Percentiles rank a stretch among this genome's conserved stretches.
These are phyloP conservation scores for Cladosporium sp. DNA, from an alignment of 2,329 filamentous ascomycete species.

Conservation along the genomic window DNA sequence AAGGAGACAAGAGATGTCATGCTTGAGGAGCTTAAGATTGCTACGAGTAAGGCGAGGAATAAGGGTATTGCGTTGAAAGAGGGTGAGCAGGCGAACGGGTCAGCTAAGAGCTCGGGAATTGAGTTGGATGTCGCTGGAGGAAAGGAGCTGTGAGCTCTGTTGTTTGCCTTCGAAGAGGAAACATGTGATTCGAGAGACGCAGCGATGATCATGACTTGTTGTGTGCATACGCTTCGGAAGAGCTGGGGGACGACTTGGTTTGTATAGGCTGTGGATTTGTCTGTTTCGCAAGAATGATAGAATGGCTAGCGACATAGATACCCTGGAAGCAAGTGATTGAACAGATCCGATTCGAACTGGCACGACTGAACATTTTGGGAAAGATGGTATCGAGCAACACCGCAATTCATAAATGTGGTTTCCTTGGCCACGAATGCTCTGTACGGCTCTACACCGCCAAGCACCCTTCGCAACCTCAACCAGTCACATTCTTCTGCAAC, in stretches of 20 bases:
- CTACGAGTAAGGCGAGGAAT: conserved; percentile 38
- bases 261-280: neutral
- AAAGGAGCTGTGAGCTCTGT: conserved; percentile 6
- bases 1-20: conserved; percentile 70
- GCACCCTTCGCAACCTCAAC: neutral
- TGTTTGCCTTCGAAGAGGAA: neutral
- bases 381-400: neutral
- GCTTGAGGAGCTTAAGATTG: conserved; percentile 59
- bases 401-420: too few relatives aligned
- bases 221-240: conserved; percentile 1
- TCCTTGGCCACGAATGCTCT: too few relatives aligned
- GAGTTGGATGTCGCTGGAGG: conserved; percentile 21
- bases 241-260: neutral
- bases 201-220: neutral
- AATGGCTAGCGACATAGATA: conserved; percentile 14
- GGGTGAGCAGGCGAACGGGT: conserved; percentile 20
- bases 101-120: conserved; percentile 25
- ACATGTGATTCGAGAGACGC: neutral
- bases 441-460: too few relatives aligned
- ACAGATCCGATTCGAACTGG: neutral
- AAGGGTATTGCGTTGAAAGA: conserved; percentile 28
- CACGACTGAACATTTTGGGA: neutral
- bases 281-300: conserved; percentile 11
- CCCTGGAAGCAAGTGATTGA: neutral
- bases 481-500: conserved; percentile 3